These are phyloP conservation scores for Coccomyxa sp. DNA, from an alignment of 139 green algal genomes.

Conservation along the genomic window DNA sequence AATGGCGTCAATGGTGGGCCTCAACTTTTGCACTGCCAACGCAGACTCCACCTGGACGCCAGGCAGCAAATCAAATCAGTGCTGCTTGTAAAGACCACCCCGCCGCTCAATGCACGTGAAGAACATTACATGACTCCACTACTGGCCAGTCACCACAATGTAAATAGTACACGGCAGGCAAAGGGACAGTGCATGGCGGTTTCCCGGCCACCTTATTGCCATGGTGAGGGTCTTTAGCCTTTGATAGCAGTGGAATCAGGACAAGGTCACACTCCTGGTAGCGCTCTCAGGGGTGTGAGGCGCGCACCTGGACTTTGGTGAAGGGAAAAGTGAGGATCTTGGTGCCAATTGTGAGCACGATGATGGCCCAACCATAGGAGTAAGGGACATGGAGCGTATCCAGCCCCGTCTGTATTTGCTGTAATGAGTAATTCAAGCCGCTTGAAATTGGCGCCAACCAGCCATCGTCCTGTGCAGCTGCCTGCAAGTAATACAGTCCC, in stretches of 20 bases:
- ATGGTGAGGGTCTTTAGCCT: neutral
- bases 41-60: conserved; percentile 65
- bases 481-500: neutral
- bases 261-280: too few species aligned
- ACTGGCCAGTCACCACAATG: too few species aligned
- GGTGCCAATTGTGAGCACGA: conserved; percentile 66
- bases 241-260: neutral
- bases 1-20: conserved; percentile 86
- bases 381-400: conserved; percentile 65
- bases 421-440: conserved; percentile 45
- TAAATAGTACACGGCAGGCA: too few species aligned
- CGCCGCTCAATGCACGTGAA: neutral
- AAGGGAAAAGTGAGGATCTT: conserved; percentile 65
- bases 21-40: conserved; percentile 76
- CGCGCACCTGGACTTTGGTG: conserved; percentile 64
- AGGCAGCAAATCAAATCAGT: neutral
- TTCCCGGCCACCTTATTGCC: neutral
- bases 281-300: neutral
- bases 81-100: neutral
- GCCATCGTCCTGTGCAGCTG: conserved; percentile 23
- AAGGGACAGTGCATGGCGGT: too few species aligned
- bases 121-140: too few species aligned
- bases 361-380: conserved; percentile 76
- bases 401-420: conserved; percentile 21
- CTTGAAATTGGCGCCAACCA: conserved; percentile 53